Conservation (phyloP, 768 basidiomycete genomes). For the Albatrellus ellisii region DNA sequence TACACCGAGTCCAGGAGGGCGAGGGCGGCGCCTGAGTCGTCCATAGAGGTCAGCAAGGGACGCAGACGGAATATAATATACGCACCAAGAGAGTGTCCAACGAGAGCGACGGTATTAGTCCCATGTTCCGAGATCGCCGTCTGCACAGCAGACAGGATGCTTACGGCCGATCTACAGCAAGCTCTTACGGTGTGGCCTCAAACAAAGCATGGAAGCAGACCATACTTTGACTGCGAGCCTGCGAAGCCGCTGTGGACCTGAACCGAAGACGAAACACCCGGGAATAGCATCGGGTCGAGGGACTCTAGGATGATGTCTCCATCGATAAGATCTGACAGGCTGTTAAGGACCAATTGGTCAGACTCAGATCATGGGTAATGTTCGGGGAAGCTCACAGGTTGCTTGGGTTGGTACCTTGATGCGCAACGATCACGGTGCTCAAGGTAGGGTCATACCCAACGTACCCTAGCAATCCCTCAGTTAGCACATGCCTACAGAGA, state of each 20-base stretch:
- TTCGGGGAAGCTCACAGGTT: conserved; percentile 30
- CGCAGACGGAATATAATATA: conserved; percentile 3
- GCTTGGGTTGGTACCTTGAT: conserved; percentile 45
- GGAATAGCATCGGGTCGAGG: conserved; percentile 37
- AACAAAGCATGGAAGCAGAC: conserved; percentile 9
- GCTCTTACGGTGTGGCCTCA: conserved; percentile 16
- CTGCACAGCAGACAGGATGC: conserved; percentile 26
- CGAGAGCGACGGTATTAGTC: conserved; percentile 27
- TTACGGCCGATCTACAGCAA: conserved; percentile 21
- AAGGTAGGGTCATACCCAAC: conserved; percentile 41
- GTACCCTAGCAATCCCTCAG: background rate
- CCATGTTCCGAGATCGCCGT: conserved; percentile 22
- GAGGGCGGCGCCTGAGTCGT: conserved; percentile 13
- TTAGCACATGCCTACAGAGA: background rate
- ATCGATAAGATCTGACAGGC: conserved; percentile 38
- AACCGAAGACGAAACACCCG: conserved; percentile 30
- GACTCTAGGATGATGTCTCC: conserved; percentile 20
- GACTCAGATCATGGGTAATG: background rate
- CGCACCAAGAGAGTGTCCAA: conserved; percentile 23
- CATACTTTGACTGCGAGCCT: conserved; percentile 27
- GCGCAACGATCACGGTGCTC: conserved; percentile 39
- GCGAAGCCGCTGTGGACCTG: conserved; percentile 41
- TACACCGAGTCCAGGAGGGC: conserved; percentile 17
- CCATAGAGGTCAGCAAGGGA: background rate
- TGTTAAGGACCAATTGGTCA: conserved; percentile 11